A percentile compares a stretch with the other conserved stretches of the same genome.
These are phyloP conservation scores for Globisporangium cederbergense DNA, from an alignment of 352 stramenopile species.

Conservation along the genomic window DNA sequence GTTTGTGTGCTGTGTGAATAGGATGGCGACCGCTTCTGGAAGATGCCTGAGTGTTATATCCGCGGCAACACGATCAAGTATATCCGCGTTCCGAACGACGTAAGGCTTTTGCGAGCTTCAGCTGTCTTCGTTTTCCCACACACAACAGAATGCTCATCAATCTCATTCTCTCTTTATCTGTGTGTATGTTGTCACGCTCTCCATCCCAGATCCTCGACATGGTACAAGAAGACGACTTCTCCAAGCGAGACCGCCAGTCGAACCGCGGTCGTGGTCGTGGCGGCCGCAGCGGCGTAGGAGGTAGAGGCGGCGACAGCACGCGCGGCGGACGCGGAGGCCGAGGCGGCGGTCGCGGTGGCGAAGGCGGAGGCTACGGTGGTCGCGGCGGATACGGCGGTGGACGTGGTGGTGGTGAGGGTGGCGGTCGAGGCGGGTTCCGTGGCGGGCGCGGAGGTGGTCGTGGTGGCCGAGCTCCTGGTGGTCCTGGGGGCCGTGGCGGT, in stretches of 20 bases:
- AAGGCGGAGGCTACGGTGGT: constrained; percentile 39
- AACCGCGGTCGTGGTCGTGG: constrained; percentile 72
- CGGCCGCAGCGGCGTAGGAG: constrained; percentile 45
- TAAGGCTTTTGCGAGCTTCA: constrained; percentile 23
- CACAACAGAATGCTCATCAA: too few relatives aligned
- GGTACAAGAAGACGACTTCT: constrained; percentile 92
- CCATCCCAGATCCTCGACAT: constrained; percentile 87
- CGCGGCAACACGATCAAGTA: constrained; percentile 99
- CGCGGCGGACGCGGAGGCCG: constrained; percentile 13
- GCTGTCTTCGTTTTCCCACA: too few relatives aligned
- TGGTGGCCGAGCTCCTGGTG: constrained; percentile 6
- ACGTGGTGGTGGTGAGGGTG: constrained; percentile 23
- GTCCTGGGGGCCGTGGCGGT: constrained; percentile 19
- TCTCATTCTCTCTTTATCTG: too few relatives aligned
- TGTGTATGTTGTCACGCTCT: not conserved
- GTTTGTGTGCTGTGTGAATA: constrained; percentile 20
- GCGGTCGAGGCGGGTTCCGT: constrained; percentile 19
- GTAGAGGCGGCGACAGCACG: constrained; percentile 19
- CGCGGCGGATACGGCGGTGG: constrained; percentile 30
- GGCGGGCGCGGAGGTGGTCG: constrained; percentile 28
- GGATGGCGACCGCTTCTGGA: constrained; percentile 98
- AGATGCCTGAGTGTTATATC: constrained; percentile 98
- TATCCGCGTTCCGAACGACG: constrained; percentile 95
- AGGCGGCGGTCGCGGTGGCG: constrained; percentile 34
- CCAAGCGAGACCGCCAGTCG: constrained; percentile 71